phyloP scores from a whole-genome alignment of 345 rosid genomes.

The Corchorus capsularis region DNA sequence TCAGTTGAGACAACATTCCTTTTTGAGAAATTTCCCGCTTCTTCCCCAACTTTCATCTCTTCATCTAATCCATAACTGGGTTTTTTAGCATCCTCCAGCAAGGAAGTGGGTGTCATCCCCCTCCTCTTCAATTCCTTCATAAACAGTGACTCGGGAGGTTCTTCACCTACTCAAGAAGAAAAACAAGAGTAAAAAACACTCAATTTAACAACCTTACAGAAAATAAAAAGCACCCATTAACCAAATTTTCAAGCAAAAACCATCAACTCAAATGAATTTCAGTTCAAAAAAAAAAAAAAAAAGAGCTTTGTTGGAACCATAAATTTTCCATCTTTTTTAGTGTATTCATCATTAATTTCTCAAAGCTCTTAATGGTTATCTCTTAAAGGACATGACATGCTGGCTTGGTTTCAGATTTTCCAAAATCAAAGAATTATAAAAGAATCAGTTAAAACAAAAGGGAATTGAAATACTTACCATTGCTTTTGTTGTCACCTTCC shows the following conservation, averaged over 20 bases:
- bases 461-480: constrained; percentile 46
- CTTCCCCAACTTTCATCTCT: constrained; percentile 53
- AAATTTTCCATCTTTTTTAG: not conserved
- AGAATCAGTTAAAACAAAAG: not conserved
- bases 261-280: not conserved
- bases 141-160: constrained; percentile 89
- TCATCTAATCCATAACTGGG: constrained; percentile 49
- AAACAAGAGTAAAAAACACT: constrained; percentile 16
- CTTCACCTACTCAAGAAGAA: constrained; percentile 56
- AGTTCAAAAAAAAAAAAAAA: not conserved
- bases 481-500: constrained; percentile 56
- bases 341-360: not conserved
- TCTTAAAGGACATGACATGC: not conserved
- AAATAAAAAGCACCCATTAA: not conserved
- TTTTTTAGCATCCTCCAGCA: constrained; percentile 65
- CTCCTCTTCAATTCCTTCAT: constrained; percentile 92
- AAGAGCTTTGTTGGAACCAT: not conserved
- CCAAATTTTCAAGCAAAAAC: constrained; percentile 8
- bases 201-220: constrained; percentile 17
- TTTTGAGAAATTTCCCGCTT: constrained; percentile 47
- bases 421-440: not conserved
- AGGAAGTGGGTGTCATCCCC: constrained; percentile 88
- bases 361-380: not conserved
- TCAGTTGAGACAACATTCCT: constrained; percentile 71
- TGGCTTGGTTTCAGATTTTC: not conserved